Percentiles rank a stretch among this genome's conserved stretches.
Evolutionary conservation across 768 basidiomycete genomes (phyloP).

Genomic region (Phlegmacium glaucopus): DNA sequence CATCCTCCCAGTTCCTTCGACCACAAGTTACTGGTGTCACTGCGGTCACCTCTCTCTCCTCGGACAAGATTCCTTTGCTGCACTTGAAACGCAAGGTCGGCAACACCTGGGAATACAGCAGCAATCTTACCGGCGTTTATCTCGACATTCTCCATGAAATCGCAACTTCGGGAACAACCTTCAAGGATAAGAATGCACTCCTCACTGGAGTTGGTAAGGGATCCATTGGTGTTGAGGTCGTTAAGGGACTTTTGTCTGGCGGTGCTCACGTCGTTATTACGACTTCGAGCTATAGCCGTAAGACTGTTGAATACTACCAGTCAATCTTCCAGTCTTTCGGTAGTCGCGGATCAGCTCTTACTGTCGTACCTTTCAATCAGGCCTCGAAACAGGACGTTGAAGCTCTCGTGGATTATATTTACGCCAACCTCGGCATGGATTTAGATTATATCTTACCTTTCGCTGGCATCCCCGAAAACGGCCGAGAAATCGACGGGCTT

Average conservation of each 20-base stretch:
- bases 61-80: slow-evolving; percentile 90
- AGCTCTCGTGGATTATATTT: slow-evolving; percentile 97
- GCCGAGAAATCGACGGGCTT: slow-evolving; percentile 94
- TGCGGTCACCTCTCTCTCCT: slow-evolving; percentile 66
- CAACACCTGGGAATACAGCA: slow-evolving; percentile 93
- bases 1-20: slow-evolving; percentile 96
- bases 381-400: slow-evolving; percentile 99
- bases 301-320: slow-evolving; percentile 97
- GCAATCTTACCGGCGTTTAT: slow-evolving; percentile 93
- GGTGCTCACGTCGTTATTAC: slow-evolving; percentile 97
- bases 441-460: slow-evolving; percentile 98
- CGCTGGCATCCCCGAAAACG: slow-evolving; percentile 97
- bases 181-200: slow-evolving; percentile 98
- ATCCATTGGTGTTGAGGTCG: slow-evolving; percentile 95
- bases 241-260: slow-evolving; percentile 94
- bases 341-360: slow-evolving; percentile 92
- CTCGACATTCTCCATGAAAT: slow-evolving; percentile 98
- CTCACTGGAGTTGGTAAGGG: slow-evolving; percentile 98
- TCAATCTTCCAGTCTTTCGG: slow-evolving; percentile 95
- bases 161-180: slow-evolving; percentile 96
- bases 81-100: slow-evolving; percentile 98
- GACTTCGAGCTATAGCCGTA: slow-evolving; percentile 94
- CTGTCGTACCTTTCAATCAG: slow-evolving; percentile 99
- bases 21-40: slow-evolving; percentile 79
- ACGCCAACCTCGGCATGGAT: slow-evolving; percentile 91